Percentiles rank a stretch among this genome's conserved stretches.
These are phyloP conservation scores for Globisporangium takayamanum DNA, from an alignment of 352 stramenopile species.

Conservation along the genomic window DNA sequence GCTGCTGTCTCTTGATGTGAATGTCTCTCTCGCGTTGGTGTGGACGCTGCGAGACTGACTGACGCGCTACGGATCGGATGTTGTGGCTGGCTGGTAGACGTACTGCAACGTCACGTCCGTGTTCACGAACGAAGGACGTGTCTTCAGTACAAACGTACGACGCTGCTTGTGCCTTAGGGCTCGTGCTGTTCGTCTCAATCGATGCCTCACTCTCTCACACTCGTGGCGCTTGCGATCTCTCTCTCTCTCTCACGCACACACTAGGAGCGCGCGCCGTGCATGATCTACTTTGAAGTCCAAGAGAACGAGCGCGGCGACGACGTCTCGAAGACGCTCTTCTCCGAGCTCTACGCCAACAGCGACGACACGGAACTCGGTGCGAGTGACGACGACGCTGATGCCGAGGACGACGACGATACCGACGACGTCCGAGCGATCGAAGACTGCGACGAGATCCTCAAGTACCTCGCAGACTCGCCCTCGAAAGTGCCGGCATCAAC, in stretches of 20 bases:
- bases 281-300: constrained; percentile 68
- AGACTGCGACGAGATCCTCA: constrained; percentile 12
- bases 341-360: constrained; percentile 35
- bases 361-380: constrained; percentile 17
- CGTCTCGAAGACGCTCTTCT: constrained; percentile 61
- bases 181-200: background rate
- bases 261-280: constrained; percentile 67
- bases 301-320: constrained; percentile 36
- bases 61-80: background rate
- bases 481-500: background rate
- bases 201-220: background rate
- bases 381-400: constrained; percentile 1
- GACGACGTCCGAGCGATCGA: constrained; percentile 10
- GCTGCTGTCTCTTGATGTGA: background rate
- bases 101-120: constrained; percentile 61
- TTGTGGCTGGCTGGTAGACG: constrained; percentile 15
- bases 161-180: background rate
- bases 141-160: constrained; percentile 73
- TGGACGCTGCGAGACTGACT: background rate
- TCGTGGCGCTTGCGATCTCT: background rate
- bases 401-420: constrained; percentile 6
- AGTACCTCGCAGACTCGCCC: constrained; percentile 8
- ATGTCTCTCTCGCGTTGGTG: background rate
- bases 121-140: constrained; percentile 54
- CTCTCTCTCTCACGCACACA: background rate